Conservation (phyloP, 257 asterid genomes). For the Primulina tabacum region DNA sequence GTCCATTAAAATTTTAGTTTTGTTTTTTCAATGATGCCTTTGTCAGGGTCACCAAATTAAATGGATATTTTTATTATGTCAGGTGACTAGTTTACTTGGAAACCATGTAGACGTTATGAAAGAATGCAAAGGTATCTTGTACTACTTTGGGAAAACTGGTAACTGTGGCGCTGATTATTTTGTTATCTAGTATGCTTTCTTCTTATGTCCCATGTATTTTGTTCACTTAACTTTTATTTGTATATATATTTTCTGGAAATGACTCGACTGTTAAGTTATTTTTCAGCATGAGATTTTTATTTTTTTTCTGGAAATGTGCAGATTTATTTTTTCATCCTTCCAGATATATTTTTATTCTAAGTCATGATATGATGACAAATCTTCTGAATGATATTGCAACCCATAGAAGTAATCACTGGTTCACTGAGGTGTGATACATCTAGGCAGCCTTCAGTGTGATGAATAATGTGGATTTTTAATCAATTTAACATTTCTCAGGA, state of each 20-base stretch:
- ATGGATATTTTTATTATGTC: constrained; percentile 25
- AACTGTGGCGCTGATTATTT: constrained; percentile 24
- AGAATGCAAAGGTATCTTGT: constrained; percentile 50
- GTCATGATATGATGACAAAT: constrained; percentile 2
- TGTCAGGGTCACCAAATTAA: constrained; percentile 23
- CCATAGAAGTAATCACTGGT: neutral
- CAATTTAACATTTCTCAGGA: constrained; percentile 44
- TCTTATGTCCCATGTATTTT: constrained; percentile 1
- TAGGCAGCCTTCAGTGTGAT: constrained; percentile 18
- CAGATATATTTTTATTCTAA: constrained; percentile 21
- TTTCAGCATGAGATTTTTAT: constrained; percentile 23
- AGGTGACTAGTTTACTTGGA: constrained; percentile 57
- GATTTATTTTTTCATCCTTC: constrained; percentile 18
- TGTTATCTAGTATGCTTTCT: constrained; percentile 18
- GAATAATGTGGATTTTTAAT: constrained; percentile 17
- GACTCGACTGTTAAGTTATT: constrained; percentile 12
- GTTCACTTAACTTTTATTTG: too few relatives aligned
- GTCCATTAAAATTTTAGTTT: constrained; percentile 2
- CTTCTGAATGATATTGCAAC: neutral
- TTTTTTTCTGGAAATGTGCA: constrained; percentile 10
- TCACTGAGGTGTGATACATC: neutral
- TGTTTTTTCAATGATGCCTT: constrained; percentile 25
- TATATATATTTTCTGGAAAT: too few relatives aligned
- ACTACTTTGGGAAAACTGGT: constrained; percentile 52
- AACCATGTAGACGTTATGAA: constrained; percentile 52